Conservation (phyloP, 108 stramenopile species). For the Hondaea fermentalgiana region DNA sequence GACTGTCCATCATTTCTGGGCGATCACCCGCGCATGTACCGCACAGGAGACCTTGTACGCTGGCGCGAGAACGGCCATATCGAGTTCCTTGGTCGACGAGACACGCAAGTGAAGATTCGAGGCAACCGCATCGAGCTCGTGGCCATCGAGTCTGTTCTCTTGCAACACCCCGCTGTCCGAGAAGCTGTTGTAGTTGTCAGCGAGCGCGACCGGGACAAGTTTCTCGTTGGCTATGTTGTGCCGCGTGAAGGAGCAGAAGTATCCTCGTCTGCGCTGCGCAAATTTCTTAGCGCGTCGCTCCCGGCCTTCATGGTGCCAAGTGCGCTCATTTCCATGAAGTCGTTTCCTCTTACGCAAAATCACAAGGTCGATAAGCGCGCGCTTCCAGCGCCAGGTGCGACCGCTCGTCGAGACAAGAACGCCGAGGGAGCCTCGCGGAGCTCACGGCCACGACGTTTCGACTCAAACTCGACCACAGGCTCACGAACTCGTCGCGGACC, state of each 20-base stretch:
- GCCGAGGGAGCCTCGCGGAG: neutral
- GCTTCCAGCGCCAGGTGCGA: neutral
- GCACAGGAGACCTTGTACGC: constrained; percentile 31
- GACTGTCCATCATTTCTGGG: neutral
- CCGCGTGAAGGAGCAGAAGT: neutral
- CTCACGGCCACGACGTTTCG: neutral
- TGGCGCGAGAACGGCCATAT: constrained; percentile 6
- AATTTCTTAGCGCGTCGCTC: neutral
- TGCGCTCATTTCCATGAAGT: neutral
- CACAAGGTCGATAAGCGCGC: neutral
- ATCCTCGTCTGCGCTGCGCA: neutral
- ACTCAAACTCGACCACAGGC: neutral
- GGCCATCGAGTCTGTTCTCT: constrained; percentile 16
- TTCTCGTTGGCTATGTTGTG: neutral
- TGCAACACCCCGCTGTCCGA: neutral
- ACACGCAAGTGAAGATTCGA: constrained; percentile 30
- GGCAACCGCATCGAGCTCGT: constrained; percentile 31
- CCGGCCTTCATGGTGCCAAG: neutral
- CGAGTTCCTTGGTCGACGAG: constrained; percentile 28
- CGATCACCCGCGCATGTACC: constrained; percentile 10
- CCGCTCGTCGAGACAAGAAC: neutral
- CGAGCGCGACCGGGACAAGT: neutral
- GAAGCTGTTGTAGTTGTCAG: neutral
- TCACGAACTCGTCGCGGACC: neutral
- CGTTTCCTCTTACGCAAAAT: neutral